Conservation (phyloP, 2,329 filamentous ascomycete genomes). For the Cryphonectria parasitica region DNA sequence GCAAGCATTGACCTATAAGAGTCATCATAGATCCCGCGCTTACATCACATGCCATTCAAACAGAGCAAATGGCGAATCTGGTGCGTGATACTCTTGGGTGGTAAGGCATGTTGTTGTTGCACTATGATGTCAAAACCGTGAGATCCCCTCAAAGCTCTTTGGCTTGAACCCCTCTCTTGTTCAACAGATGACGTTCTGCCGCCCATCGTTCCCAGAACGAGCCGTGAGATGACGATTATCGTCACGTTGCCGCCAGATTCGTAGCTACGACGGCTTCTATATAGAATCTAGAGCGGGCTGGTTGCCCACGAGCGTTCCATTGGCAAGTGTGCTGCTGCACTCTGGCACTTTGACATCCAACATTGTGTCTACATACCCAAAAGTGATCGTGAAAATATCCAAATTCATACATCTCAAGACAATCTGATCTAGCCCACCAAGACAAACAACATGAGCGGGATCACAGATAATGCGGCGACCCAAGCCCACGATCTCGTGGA, state of each 20-base stretch:
- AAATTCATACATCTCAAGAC: background rate
- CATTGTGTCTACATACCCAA: background rate
- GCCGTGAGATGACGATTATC: conserved; percentile 21
- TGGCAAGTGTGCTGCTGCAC: background rate
- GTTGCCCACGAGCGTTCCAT: background rate
- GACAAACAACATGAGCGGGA: conserved; percentile 21
- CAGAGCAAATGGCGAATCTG: background rate
- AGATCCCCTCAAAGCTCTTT: conserved; percentile 17
- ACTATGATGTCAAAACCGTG: conserved; percentile 10
- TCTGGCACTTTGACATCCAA: background rate
- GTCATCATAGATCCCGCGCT: background rate
- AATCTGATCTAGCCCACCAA: no score
- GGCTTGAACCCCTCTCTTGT: conserved; percentile 20
- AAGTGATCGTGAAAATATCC: background rate
- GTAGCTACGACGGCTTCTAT: background rate
- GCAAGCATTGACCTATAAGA: background rate
- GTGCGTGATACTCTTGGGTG: conserved; percentile 15
- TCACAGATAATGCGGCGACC: conserved; percentile 21
- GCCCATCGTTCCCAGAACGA: conserved; percentile 19
- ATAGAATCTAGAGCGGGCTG: background rate
- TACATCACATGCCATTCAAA: background rate
- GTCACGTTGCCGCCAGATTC: background rate
- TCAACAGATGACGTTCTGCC: conserved; percentile 20
- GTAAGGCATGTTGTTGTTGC: conserved; percentile 11
- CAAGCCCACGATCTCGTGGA: conserved; percentile 28